phyloP scores from a whole-genome alignment of 495 filamentous ascomycete species.

The Tuber aestivum region DNA sequence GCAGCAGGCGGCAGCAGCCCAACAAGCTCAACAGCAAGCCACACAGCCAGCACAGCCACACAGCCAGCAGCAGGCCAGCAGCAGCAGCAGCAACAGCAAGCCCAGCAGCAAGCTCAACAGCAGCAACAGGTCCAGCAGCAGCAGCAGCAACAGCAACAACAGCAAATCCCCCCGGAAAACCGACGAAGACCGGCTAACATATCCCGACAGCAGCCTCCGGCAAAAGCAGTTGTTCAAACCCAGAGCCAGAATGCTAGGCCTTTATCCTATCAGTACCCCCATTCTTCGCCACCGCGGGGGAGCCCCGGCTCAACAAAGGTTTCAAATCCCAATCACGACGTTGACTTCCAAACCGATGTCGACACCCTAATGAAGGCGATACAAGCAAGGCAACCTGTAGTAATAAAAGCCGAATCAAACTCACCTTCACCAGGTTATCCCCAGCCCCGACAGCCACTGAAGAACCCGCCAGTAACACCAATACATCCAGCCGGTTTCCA shows the following conservation, averaged over 20 bases:
- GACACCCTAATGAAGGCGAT: constrained; percentile 92
- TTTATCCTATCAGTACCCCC: constrained; percentile 31
- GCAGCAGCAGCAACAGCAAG: constrained; percentile 16
- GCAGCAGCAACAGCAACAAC: constrained; percentile 22
- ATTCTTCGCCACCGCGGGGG: constrained; percentile 33
- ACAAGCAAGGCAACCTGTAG: constrained; percentile 55
- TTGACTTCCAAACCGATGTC: constrained; percentile 71
- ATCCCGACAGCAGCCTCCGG: neutral
- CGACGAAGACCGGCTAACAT: neutral
- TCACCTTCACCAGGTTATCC: constrained; percentile 36
- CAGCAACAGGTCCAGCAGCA: constrained; percentile 26
- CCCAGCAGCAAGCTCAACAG: constrained; percentile 16
- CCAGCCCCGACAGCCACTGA: constrained; percentile 24
- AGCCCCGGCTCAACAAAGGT: constrained; percentile 37
- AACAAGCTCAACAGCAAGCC: constrained; percentile 23
- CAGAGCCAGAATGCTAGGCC: constrained; percentile 33
- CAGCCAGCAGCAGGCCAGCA: constrained; percentile 25
- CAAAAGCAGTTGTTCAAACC: constrained; percentile 15
- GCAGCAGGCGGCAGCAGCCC: constrained; percentile 8
- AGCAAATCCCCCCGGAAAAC: constrained; percentile 33
- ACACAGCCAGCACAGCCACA: too few relatives aligned
- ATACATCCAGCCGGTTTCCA: constrained; percentile 33
- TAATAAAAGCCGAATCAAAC: constrained; percentile 41
- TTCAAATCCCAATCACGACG: constrained; percentile 43
- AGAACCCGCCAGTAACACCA: constrained; percentile 31